These are phyloP conservation scores for Lathyrus sativus DNA, from an alignment of 306 rosid species.

Conservation along the genomic window DNA sequence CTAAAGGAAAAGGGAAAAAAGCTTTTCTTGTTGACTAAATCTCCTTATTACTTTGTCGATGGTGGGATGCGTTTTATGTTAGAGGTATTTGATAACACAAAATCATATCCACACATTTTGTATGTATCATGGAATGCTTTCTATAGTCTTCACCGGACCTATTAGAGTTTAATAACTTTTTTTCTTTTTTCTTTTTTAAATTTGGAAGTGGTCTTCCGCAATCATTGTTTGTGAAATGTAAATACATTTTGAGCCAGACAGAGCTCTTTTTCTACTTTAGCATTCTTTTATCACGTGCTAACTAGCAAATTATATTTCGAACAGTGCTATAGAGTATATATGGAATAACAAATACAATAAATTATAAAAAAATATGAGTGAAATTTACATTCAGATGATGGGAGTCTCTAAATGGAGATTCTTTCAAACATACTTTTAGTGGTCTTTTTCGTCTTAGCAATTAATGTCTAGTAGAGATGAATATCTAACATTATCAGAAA, in stretches of 20 bases:
- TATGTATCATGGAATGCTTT: slow-evolving; percentile 23
- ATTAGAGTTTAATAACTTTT: slow-evolving; percentile 12
- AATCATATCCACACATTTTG: slow-evolving; percentile 18
- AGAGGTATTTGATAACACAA: slow-evolving; percentile 60
- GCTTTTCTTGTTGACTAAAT: slow-evolving; percentile 89
- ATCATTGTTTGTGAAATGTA: background rate
- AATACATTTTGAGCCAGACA: slow-evolving; percentile 13
- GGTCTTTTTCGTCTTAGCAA: slow-evolving; percentile 7
- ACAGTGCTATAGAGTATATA: slow-evolving; percentile 11
- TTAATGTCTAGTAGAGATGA: slow-evolving; percentile 11
- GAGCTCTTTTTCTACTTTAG: slow-evolving; percentile 12
- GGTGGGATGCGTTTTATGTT: slow-evolving; percentile 91
- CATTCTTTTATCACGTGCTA: slow-evolving; percentile 11
- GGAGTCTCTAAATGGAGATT: slow-evolving; percentile 24
- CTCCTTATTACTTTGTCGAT: slow-evolving; percentile 93
- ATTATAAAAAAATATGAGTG: slow-evolving; percentile 15
- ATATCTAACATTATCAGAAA: slow-evolving; percentile 30
- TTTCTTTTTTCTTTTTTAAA: background rate
- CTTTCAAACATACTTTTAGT: background rate
- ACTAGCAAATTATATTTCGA: slow-evolving; percentile 26
- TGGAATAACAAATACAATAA: slow-evolving; percentile 23
- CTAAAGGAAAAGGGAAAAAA: slow-evolving; percentile 90
- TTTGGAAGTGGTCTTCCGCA: slow-evolving; percentile 20
- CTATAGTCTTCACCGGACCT: slow-evolving; percentile 1
- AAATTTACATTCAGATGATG: slow-evolving; percentile 33